A percentile compares a stretch with the other conserved stretches of the same genome.
Conservation (phyloP, 139 green algal genomes). For the Coelastrella sp. region DNA sequence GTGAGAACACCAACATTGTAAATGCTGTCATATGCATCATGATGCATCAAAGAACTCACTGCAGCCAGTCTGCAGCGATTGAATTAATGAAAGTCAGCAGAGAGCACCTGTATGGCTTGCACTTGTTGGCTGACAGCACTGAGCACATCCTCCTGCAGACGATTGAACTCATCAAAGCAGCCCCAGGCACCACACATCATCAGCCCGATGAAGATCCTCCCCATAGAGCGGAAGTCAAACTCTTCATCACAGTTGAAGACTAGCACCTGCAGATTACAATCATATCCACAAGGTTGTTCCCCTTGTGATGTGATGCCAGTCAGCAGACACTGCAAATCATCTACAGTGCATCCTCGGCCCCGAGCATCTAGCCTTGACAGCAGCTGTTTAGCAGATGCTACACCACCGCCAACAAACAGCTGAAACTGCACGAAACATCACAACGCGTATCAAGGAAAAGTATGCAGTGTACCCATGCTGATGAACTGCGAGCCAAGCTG, state of each 20-base stretch:
- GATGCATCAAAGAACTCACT: background rate
- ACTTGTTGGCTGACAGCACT: conserved; percentile 86
- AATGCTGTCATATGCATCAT: background rate
- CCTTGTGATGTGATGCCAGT: no score
- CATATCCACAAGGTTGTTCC: background rate
- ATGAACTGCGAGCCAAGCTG: background rate
- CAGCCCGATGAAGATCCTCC: conserved; percentile 86
- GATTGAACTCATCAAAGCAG: conserved; percentile 94
- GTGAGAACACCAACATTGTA: no score
- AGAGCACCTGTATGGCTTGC: conserved; percentile 77
- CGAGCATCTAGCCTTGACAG: no score
- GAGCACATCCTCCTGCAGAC: conserved; percentile 85
- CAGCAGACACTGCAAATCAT: no score
- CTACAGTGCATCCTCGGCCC: no score
- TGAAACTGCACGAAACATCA: background rate
- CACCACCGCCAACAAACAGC: background rate
- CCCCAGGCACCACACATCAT: conserved; percentile 86
- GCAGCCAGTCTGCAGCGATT: background rate
- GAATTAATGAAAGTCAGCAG: background rate
- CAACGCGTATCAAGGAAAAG: background rate
- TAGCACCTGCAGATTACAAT: conserved; percentile 66
- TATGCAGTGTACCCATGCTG: background rate
- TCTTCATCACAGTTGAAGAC: conserved; percentile 93
- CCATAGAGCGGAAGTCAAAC: conserved; percentile 86
- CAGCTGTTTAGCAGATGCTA: no score